Conservation (phyloP, 139 green algal species). For the Spirogloea muscicola region DNA sequence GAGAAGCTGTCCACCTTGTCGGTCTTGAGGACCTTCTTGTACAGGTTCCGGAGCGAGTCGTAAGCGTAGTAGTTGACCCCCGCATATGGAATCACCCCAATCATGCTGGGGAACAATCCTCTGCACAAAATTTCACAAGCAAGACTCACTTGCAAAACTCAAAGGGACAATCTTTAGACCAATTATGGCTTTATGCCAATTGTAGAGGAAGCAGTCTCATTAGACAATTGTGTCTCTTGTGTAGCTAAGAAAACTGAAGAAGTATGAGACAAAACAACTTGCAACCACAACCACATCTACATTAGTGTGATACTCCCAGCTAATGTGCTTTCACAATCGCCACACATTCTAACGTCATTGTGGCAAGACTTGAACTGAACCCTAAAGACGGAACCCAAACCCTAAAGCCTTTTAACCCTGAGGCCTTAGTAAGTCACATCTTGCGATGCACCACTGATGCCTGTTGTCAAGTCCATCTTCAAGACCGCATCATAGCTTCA, state of each 20-base stretch:
- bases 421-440: no score
- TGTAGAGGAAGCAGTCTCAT: no score
- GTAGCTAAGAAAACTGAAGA: not conserved
- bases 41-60: conserved; percentile 20
- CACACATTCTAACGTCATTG: no score
- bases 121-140: conserved; percentile 3
- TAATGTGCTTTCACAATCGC: conserved; percentile 2
- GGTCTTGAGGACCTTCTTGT: conserved; percentile 28
- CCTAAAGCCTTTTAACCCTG: no score
- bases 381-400: no score
- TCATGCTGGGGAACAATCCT: conserved; percentile 25
- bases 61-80: conserved; percentile 40
- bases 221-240: not conserved
- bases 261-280: not conserved
- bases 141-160: not conserved
- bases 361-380: no score
- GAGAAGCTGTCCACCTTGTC: conserved; percentile 28
- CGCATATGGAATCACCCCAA: conserved; percentile 39
- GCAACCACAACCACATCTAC: not conserved
- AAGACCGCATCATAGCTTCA: no score
- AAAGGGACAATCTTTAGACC: not conserved
- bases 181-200: not conserved
- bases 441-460: no score
- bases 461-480: no score
- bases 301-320: not conserved